phyloP scores from a whole-genome alignment of 805 yeast genomes.

The Wickerhamiella cacticola region DNA sequence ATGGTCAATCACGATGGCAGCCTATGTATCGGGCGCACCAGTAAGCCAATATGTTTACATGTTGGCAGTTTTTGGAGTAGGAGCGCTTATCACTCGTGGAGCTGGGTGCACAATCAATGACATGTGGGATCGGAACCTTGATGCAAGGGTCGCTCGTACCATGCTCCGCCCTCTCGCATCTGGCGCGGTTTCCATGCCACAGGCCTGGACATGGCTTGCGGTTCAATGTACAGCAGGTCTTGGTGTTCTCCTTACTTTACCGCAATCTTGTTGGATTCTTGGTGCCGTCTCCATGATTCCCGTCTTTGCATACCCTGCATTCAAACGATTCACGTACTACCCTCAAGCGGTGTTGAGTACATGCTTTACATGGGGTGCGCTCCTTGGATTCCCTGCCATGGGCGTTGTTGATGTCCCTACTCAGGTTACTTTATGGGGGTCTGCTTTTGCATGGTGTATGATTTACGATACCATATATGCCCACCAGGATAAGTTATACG shows the following conservation, averaged over 20 bases:
- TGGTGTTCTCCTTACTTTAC: slow-evolving; percentile 57
- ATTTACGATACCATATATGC: slow-evolving; percentile 93
- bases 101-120: slow-evolving; percentile 97
- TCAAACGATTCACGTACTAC: slow-evolving; percentile 88
- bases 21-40: slow-evolving; percentile 55
- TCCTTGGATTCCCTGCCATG: slow-evolving; percentile 92
- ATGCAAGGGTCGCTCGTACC: slow-evolving; percentile 76
- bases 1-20: slow-evolving; percentile 91
- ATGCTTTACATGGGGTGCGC: slow-evolving; percentile 89
- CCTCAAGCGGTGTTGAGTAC: slow-evolving; percentile 77
- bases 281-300: slow-evolving; percentile 73
- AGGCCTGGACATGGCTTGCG: slow-evolving; percentile 59
- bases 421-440: slow-evolving; percentile 63
- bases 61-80: slow-evolving; percentile 62
- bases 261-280: slow-evolving; percentile 65
- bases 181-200: slow-evolving; percentile 57
- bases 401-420: slow-evolving; percentile 68
- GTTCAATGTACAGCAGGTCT: slow-evolving; percentile 68
- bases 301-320: slow-evolving; percentile 80
- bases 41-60: slow-evolving; percentile 48
- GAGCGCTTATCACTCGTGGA: slow-evolving; percentile 87
- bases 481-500: slow-evolving; percentile 89
- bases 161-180: slow-evolving; percentile 87
- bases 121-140: slow-evolving; percentile 70
- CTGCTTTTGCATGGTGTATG: slow-evolving; percentile 88